Evolutionary conservation across 2,329 filamentous ascomycete species (phyloP).

Genomic region (Colletotrichum zoysiae): DNA sequence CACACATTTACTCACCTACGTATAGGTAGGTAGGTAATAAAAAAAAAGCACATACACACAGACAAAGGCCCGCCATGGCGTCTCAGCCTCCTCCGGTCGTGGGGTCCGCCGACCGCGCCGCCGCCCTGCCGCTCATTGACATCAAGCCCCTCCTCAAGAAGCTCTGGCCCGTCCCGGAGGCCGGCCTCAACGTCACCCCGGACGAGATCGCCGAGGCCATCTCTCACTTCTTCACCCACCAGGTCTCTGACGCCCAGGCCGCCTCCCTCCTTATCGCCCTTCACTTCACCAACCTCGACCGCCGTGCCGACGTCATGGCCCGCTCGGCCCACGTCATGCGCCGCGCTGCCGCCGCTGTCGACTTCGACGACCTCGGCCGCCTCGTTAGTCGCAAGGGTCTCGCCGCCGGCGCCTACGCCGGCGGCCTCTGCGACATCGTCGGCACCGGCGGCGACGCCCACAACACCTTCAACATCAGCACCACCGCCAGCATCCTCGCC

Average conservation of each 20-base stretch:
- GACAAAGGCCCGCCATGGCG: slow-evolving; percentile 47
- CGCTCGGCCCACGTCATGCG: slow-evolving; percentile 89
- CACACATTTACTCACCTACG: no score
- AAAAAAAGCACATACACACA: not conserved
- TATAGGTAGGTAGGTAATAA: no score
- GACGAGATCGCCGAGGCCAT: slow-evolving; percentile 91
- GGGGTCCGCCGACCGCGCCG: slow-evolving; percentile 45
- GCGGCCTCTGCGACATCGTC: slow-evolving; percentile 94
- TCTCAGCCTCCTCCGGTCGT: slow-evolving; percentile 46
- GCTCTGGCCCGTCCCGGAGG: slow-evolving; percentile 71
- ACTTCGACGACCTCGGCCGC: slow-evolving; percentile 70
- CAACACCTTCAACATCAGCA: slow-evolving; percentile 98
- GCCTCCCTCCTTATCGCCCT: slow-evolving; percentile 89
- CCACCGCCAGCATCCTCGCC: slow-evolving; percentile 91
- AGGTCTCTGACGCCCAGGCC: slow-evolving; percentile 88
- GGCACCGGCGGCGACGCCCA: slow-evolving; percentile 96
- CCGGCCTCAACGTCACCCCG: slow-evolving; percentile 70
- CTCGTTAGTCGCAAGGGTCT: slow-evolving; percentile 72
- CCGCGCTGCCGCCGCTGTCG: slow-evolving; percentile 79
- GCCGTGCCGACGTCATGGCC: slow-evolving; percentile 86
- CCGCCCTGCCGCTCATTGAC: slow-evolving; percentile 56
- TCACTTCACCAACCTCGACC: slow-evolving; percentile 90
- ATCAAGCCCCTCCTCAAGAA: slow-evolving; percentile 81
- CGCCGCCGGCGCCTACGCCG: slow-evolving; percentile 80
- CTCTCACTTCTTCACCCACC: slow-evolving; percentile 90